Conservation (phyloP, 345 rosid species). For the Eucalyptus pumila region DNA sequence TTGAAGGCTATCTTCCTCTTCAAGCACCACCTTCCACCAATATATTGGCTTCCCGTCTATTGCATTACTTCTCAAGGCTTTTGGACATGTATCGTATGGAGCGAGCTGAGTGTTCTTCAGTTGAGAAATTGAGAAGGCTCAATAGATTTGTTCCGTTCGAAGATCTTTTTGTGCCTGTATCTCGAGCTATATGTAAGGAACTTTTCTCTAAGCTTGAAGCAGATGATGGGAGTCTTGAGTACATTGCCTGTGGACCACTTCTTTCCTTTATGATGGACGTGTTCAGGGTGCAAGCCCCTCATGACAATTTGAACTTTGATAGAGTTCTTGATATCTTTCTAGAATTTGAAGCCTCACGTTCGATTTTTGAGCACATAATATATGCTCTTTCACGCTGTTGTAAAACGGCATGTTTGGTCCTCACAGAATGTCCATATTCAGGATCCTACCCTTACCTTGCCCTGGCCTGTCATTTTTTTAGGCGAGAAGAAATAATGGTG, state of each 20-base stretch:
- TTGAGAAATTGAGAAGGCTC: constrained; percentile 60
- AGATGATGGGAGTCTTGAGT: constrained; percentile 45
- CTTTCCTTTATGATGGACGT: constrained; percentile 70
- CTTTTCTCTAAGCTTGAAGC: constrained; percentile 47
- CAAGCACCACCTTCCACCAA: constrained; percentile 43
- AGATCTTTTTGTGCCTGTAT: constrained; percentile 64
- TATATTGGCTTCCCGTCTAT: constrained; percentile 37
- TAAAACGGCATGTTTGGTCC: constrained; percentile 47
- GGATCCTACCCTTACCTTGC: constrained; percentile 89
- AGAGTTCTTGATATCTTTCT: constrained; percentile 55
- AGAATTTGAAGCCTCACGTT: constrained; percentile 42
- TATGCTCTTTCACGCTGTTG: constrained; percentile 74
- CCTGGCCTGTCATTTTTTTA: constrained; percentile 70
- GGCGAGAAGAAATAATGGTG: constrained; percentile 66
- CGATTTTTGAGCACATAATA: constrained; percentile 50
- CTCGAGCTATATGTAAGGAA: constrained; percentile 61
- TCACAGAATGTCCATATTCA: constrained; percentile 86
- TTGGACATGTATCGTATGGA: constrained; percentile 35
- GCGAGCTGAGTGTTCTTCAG: constrained; percentile 43
- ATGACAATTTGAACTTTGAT: constrained; percentile 62
- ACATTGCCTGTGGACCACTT: constrained; percentile 67
- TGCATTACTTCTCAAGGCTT: constrained; percentile 65
- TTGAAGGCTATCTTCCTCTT: constrained; percentile 58
- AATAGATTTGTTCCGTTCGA: constrained; percentile 69
- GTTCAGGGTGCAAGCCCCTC: constrained; percentile 61